Evolutionary conservation across 2,329 filamentous ascomycete genomes (phyloP).

Genomic region (Cytospora chrysosperma): DNA sequence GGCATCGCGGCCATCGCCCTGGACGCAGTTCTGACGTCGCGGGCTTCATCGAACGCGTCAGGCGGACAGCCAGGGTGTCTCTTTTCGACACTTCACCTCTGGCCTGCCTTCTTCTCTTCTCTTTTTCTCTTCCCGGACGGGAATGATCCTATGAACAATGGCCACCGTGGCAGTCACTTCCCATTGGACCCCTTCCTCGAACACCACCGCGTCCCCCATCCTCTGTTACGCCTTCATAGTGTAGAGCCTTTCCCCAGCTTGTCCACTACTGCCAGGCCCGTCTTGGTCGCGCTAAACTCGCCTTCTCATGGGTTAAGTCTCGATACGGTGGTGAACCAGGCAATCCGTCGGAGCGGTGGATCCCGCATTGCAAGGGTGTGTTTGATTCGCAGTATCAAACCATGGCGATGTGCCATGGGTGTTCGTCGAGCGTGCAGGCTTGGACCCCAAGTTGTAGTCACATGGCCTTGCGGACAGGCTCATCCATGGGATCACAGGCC

Average conservation of each 20-base stretch:
- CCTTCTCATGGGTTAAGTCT: not conserved
- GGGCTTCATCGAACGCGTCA: not conserved
- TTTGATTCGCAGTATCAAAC: too few species aligned
- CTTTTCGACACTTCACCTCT: not conserved
- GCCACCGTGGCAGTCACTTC: not conserved
- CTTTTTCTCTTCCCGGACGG: constrained; percentile 3
- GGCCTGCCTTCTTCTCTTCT: too few species aligned
- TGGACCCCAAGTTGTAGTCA: not conserved
- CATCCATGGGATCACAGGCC: too few species aligned
- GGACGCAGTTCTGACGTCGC: not conserved
- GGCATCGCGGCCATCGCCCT: constrained; percentile 12
- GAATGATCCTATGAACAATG: not conserved
- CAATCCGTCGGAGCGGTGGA: not conserved
- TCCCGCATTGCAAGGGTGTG: not conserved
- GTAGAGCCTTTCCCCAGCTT: not conserved
- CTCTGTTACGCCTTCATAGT: constrained; percentile 9
- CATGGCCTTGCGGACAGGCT: not conserved
- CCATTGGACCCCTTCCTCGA: not conserved
- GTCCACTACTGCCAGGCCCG: not conserved
- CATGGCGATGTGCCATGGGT: too few species aligned
- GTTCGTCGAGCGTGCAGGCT: too few species aligned
- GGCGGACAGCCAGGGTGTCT: not conserved
- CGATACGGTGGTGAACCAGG: not conserved
- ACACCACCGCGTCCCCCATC: not conserved
- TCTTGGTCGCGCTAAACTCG: not conserved